Conservation (phyloP, 208 protist genomes). For the Strigomonas culicis region DNA sequence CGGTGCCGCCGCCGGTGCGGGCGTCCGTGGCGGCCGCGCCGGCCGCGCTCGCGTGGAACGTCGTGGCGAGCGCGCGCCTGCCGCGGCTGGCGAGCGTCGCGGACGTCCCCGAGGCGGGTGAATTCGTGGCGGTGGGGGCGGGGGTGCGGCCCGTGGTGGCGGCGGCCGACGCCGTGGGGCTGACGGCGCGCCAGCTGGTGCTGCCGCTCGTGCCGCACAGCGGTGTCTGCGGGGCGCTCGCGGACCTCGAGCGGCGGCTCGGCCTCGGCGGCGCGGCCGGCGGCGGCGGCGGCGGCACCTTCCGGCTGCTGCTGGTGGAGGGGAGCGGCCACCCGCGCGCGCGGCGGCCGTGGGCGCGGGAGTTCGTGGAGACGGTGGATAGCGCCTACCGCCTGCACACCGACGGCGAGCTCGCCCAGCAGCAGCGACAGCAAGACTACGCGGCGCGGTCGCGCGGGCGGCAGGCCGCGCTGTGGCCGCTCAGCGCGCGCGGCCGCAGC, state of each 20-base stretch:
- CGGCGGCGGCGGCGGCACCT: slow-evolving; percentile 3
- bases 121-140: slow-evolving; percentile 38
- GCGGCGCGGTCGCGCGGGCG: slow-evolving; percentile 32
- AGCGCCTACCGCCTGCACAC: slow-evolving; percentile 34
- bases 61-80: slow-evolving; percentile 66
- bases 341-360: slow-evolving; percentile 44
- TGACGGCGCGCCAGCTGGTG: slow-evolving; percentile 24
- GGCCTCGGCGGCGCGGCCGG: slow-evolving; percentile 14
- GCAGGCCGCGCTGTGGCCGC: slow-evolving; percentile 36
- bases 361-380: slow-evolving; percentile 47
- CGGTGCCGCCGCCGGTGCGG: slow-evolving; percentile 30
- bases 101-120: slow-evolving; percentile 36
- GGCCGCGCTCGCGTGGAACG: slow-evolving; percentile 62
- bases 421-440: slow-evolving; percentile 21
- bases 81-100: slow-evolving; percentile 15
- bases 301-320: slow-evolving; percentile 29
- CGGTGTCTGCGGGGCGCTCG: slow-evolving; percentile 12
- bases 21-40: slow-evolving; percentile 27
- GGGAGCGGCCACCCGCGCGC: slow-evolving; percentile 28
- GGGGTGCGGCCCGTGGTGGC: slow-evolving; percentile 17
- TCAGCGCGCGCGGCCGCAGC: slow-evolving; percentile 53
- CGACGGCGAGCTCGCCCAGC: slow-evolving; percentile 15
- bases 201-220: slow-evolving; percentile 19
- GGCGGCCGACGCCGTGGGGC: slow-evolving; percentile 19
- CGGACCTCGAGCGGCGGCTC: slow-evolving; percentile 15